Percentiles rank a stretch among this genome's conserved stretches.
These are phyloP conservation scores for Puccinia triticina DNA, from an alignment of 1,284 basidiomycete species.

Conservation along the genomic window DNA sequence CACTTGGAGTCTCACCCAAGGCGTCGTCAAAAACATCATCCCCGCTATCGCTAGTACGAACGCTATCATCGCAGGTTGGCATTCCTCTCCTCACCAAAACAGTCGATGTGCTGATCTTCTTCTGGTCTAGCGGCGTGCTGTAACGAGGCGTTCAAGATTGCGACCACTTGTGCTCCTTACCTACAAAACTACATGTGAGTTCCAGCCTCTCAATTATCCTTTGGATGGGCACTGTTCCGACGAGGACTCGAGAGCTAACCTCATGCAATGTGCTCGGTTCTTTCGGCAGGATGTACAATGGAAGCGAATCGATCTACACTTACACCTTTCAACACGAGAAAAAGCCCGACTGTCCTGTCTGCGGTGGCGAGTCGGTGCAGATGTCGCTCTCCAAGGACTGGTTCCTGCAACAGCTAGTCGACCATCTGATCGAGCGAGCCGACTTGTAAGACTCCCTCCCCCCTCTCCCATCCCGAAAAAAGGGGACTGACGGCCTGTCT, in stretches of 20 bases:
- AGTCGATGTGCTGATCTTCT: not conserved
- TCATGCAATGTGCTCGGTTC: slow-evolving; percentile 31
- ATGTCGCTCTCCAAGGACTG: slow-evolving; percentile 70
- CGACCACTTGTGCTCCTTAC: slow-evolving; percentile 88
- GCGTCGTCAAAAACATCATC: slow-evolving; percentile 99
- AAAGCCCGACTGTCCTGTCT: slow-evolving; percentile 91
- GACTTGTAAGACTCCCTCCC: slow-evolving; percentile 70
- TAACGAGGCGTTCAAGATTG: slow-evolving; percentile 98
- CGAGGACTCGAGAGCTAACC: slow-evolving; percentile 57
- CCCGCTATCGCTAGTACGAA: slow-evolving; percentile 97
- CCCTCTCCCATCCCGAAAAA: not conserved
- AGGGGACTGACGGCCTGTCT: not conserved
- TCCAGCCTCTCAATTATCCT: too few species aligned
- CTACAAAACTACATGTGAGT: slow-evolving; percentile 89
- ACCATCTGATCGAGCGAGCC: slow-evolving; percentile 78
- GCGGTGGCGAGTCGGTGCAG: slow-evolving; percentile 80
- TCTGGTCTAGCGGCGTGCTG: slow-evolving; percentile 80
- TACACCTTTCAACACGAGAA: slow-evolving; percentile 96
- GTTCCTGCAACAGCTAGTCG: slow-evolving; percentile 82
- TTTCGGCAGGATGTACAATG: slow-evolving; percentile 66
- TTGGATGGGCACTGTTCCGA: not conserved
- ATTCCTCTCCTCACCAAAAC: slow-evolving; percentile 53
- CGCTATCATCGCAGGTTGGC: slow-evolving; percentile 84
- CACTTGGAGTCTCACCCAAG: slow-evolving; percentile 95
- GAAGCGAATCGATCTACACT: slow-evolving; percentile 94